Evolutionary conservation across 2,329 filamentous ascomycete species (phyloP).

Genomic region (Penicillium sclerotigenum): DNA sequence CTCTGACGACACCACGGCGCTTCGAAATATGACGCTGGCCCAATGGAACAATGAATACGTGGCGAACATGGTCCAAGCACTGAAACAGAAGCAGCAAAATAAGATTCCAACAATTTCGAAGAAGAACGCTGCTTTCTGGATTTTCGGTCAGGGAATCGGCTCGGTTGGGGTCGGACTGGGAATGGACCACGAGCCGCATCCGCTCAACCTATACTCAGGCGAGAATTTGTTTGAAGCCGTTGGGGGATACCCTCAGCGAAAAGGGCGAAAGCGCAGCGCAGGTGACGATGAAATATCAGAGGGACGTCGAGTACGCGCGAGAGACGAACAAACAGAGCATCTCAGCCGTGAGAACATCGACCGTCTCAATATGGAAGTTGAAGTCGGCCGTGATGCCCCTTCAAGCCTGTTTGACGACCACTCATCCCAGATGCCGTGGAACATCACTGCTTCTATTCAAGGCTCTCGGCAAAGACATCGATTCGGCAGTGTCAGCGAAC

Average conservation of each 20-base stretch:
- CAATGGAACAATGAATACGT: slow-evolving; percentile 60
- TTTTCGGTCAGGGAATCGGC: slow-evolving; percentile 57
- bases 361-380: slow-evolving; percentile 48
- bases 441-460: slow-evolving; percentile 55
- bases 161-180: slow-evolving; percentile 51
- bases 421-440: slow-evolving; percentile 67
- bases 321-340: slow-evolving; percentile 33
- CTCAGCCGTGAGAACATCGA: slow-evolving; percentile 29
- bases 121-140: slow-evolving; percentile 61
- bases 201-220: slow-evolving; percentile 60
- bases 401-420: slow-evolving; percentile 66
- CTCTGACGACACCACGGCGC: slow-evolving; percentile 50
- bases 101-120: slow-evolving; percentile 51
- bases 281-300: slow-evolving; percentile 21
- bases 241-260: slow-evolving; percentile 31
- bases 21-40: slow-evolving; percentile 56
- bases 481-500: slow-evolving; percentile 36
- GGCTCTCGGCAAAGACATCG: slow-evolving; percentile 50
- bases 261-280: slow-evolving; percentile 30
- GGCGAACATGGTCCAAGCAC: slow-evolving; percentile 56
- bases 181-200: slow-evolving; percentile 42
- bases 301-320: slow-evolving; percentile 39
- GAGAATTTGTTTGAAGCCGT: slow-evolving; percentile 52
- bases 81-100: slow-evolving; percentile 44
- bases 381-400: slow-evolving; percentile 67